These are phyloP conservation scores for Talaromyces rugulosus DNA, from an alignment of 2,329 filamentous ascomycete species.

Conservation along the genomic window DNA sequence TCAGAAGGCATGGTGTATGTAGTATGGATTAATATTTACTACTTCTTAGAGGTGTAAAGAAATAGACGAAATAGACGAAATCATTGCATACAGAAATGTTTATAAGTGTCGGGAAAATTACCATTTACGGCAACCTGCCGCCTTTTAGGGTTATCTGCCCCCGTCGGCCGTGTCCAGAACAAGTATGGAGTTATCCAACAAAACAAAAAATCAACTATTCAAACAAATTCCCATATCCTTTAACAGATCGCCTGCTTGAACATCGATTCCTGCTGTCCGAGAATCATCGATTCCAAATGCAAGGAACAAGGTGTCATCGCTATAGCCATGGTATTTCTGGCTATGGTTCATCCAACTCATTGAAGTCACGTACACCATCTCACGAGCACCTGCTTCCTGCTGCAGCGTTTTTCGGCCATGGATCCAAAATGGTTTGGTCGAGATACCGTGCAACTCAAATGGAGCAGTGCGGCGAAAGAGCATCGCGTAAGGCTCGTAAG, in stretches of 20 bases:
- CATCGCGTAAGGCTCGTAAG: slow-evolving; percentile 54
- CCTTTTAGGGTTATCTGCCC: not conserved
- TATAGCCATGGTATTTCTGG: slow-evolving; percentile 52
- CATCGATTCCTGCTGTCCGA: not conserved
- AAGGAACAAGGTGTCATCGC: slow-evolving; percentile 54
- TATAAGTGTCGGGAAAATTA: not conserved
- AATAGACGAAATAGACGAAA: not conserved
- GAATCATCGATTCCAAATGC: slow-evolving; percentile 51
- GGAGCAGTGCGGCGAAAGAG: slow-evolving; percentile 47
- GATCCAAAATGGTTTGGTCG: slow-evolving; percentile 53
- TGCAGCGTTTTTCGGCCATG: slow-evolving; percentile 40
- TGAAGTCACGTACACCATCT: slow-evolving; percentile 58
- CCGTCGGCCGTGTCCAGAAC: not conserved
- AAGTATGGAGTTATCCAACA: not conserved
- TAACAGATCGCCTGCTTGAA: not conserved
- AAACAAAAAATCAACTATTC: not conserved
- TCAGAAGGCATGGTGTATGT: not conserved
- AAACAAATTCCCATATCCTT: not conserved
- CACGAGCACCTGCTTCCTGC: slow-evolving; percentile 29
- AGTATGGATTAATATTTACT: not conserved
- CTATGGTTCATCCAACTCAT: slow-evolving; percentile 51
- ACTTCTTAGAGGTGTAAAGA: not conserved
- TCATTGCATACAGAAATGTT: not conserved
- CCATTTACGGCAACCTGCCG: not conserved
- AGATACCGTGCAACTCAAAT: slow-evolving; percentile 50